Evolutionary conservation across 805 yeast genomes (phyloP).

Genomic region (Barnettozyma vustinii): DNA sequence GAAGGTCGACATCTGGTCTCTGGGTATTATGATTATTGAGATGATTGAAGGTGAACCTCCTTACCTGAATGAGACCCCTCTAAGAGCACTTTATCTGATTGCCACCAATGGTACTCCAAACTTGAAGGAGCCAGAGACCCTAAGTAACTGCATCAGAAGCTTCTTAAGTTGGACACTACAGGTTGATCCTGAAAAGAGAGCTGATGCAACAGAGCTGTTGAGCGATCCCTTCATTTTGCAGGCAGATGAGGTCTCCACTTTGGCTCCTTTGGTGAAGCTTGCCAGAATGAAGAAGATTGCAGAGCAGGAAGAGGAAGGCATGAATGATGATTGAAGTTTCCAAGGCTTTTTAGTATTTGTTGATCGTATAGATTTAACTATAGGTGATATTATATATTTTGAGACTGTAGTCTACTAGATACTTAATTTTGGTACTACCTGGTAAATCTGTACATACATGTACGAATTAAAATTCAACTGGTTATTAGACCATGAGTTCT

Average conservation of each 20-base stretch:
- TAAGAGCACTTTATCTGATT: constrained; percentile 87
- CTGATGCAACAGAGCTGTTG: constrained; percentile 69
- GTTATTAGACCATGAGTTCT: no score
- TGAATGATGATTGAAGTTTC: not conserved
- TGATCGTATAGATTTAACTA: not conserved
- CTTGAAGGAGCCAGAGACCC: constrained; percentile 78
- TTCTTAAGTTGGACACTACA: constrained; percentile 76
- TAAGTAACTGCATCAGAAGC: constrained; percentile 57
- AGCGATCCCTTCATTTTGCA: constrained; percentile 57
- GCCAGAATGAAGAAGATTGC: constrained; percentile 63
- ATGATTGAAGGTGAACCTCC: constrained; percentile 99
- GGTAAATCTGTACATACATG: no score
- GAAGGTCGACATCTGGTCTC: constrained; percentile 95
- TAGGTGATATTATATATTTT: not conserved
- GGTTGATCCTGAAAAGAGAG: constrained; percentile 79
- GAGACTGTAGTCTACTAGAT: no score
- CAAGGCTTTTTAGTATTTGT: not conserved
- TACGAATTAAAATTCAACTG: no score
- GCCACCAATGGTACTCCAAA: constrained; percentile 97
- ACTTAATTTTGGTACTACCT: no score
- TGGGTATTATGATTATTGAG: constrained; percentile 97
- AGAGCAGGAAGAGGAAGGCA: constrained; percentile 30
- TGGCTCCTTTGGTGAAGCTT: constrained; percentile 69
- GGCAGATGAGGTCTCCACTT: constrained; percentile 54
- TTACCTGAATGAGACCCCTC: constrained; percentile 90